phyloP scores from a whole-genome alignment of 2,329 filamentous ascomycete genomes.

The Leptoxyphium fumago region DNA sequence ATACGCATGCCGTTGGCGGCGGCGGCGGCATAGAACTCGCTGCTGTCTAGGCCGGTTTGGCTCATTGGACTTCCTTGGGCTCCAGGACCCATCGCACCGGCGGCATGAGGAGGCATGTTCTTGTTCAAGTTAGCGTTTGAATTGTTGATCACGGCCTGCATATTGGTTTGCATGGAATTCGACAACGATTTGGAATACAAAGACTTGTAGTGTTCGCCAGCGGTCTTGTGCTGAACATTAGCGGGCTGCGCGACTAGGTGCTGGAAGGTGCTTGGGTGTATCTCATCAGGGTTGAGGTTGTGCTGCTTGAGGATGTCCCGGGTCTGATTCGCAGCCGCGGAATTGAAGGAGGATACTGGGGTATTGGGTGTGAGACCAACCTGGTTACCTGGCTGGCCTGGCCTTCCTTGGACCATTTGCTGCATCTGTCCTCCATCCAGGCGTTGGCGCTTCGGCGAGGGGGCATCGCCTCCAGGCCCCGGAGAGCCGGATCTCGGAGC shows the following conservation, averaged over 20 bases:
- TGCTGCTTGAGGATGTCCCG: slow-evolving; percentile 38
- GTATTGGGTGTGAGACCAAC: slow-evolving; percentile 16
- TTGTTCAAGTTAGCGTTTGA: slow-evolving; percentile 49
- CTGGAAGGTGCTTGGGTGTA: slow-evolving; percentile 65
- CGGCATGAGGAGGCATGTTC: slow-evolving; percentile 42
- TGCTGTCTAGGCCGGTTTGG: slow-evolving; percentile 47
- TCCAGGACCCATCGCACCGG: slow-evolving; percentile 40
- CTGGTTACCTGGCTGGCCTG: slow-evolving; percentile 17
- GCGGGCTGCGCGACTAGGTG: slow-evolving; percentile 38
- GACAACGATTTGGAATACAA: slow-evolving; percentile 17
- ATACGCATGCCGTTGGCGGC: slow-evolving; percentile 35
- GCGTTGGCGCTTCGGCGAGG: slow-evolving; percentile 80
- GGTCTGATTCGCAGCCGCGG: slow-evolving; percentile 9
- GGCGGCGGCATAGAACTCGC: slow-evolving; percentile 28
- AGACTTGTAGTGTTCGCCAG: slow-evolving; percentile 55
- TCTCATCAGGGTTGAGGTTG: slow-evolving; percentile 59
- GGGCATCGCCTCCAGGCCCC: slow-evolving; percentile 58
- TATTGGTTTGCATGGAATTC: slow-evolving; percentile 68
- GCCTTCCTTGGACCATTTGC: slow-evolving; percentile 42
- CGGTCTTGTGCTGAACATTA: slow-evolving; percentile 62
- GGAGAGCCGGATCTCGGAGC: slow-evolving; percentile 69
- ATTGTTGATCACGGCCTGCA: slow-evolving; percentile 64
- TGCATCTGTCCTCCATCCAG: slow-evolving; percentile 59
- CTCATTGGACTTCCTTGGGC: slow-evolving; percentile 20
- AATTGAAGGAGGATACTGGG: slow-evolving; percentile 9